Evolutionary conservation across 805 yeast species (phyloP).

Genomic region (Teunomyces tritomae): DNA sequence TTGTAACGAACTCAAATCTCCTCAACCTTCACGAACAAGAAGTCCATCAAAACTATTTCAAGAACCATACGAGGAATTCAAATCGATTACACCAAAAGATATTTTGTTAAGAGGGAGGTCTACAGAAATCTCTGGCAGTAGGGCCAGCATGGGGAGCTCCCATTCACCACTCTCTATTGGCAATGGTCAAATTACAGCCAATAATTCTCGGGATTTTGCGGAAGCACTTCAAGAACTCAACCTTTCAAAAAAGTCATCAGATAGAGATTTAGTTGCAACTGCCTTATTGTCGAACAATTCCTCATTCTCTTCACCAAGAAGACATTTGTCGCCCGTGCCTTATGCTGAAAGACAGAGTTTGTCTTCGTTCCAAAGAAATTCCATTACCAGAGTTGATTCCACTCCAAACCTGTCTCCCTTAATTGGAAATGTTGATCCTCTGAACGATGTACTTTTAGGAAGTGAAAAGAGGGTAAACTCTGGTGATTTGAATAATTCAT

Average conservation of each 20-base stretch:
- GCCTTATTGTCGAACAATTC: slow-evolving; percentile 16
- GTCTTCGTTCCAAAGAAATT: slow-evolving; percentile 60
- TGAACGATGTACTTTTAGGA: slow-evolving; percentile 8
- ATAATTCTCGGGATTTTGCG: slow-evolving; percentile 21
- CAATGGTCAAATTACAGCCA: slow-evolving; percentile 9
- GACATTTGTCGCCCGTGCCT: slow-evolving; percentile 56
- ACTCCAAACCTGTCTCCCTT: slow-evolving; percentile 12
- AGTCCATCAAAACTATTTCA: slow-evolving; percentile 24
- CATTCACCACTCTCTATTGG: slow-evolving; percentile 14
- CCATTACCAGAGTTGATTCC: slow-evolving; percentile 13
- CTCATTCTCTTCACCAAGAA: slow-evolving; percentile 49
- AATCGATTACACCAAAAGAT: slow-evolving; percentile 47
- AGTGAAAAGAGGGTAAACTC: slow-evolving; percentile 19
- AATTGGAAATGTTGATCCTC: slow-evolving; percentile 11
- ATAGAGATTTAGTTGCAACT: slow-evolving; percentile 7
- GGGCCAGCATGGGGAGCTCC: slow-evolving; percentile 14
- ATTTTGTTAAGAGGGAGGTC: slow-evolving; percentile 25
- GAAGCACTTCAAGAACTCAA: slow-evolving; percentile 29
- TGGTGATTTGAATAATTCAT: slow-evolving; percentile 12
- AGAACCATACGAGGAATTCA: slow-evolving; percentile 15
- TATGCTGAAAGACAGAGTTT: slow-evolving; percentile 48
- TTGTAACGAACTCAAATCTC: slow-evolving; percentile 22
- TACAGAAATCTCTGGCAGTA: slow-evolving; percentile 7
- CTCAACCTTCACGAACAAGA: slow-evolving; percentile 33
- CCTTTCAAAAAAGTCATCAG: slow-evolving; percentile 22